These are phyloP conservation scores for Pyricularia grisea DNA, from an alignment of 2,329 filamentous ascomycete genomes.

Conservation along the genomic window DNA sequence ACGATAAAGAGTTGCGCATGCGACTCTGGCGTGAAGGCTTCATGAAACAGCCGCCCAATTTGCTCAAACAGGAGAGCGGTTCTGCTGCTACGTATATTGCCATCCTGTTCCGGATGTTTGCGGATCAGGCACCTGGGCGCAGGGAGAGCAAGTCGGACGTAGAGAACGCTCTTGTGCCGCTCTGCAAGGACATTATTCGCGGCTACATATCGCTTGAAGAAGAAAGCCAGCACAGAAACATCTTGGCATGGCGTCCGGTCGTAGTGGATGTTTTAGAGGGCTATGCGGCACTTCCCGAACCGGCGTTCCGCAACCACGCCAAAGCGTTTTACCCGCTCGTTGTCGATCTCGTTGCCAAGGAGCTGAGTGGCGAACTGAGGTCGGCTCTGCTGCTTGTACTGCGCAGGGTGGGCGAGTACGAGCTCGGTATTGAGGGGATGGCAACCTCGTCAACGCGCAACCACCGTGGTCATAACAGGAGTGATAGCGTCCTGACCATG, in stretches of 20 bases:
- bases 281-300: slow-evolving; percentile 71
- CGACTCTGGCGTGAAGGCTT: slow-evolving; percentile 94
- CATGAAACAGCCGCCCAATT: slow-evolving; percentile 98
- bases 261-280: slow-evolving; percentile 96
- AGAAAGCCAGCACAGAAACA: slow-evolving; percentile 94
- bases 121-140: slow-evolving; percentile 76
- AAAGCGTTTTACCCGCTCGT: slow-evolving; percentile 77
- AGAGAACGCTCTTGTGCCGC: slow-evolving; percentile 82
- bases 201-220: slow-evolving; percentile 83
- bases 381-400: slow-evolving; percentile 68
- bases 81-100: slow-evolving; percentile 90
- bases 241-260: slow-evolving; percentile 92
- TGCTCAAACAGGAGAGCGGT: slow-evolving; percentile 93
- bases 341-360: slow-evolving; percentile 73
- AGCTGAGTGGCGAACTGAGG: slow-evolving; percentile 72
- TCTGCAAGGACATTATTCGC: slow-evolving; percentile 89
- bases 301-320: slow-evolving; percentile 73
- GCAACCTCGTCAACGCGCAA: slow-evolving; percentile 8
- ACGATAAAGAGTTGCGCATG: slow-evolving; percentile 91
- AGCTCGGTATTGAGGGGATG: slow-evolving; percentile 47
- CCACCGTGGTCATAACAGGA: slow-evolving; percentile 8
- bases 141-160: slow-evolving; percentile 72
- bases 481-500: slow-evolving; percentile 12
- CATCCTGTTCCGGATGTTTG: slow-evolving; percentile 96
- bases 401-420: slow-evolving; percentile 73